Conservation (phyloP, 495 filamentous ascomycete species). For the Aspergillus coremiiformis region DNA sequence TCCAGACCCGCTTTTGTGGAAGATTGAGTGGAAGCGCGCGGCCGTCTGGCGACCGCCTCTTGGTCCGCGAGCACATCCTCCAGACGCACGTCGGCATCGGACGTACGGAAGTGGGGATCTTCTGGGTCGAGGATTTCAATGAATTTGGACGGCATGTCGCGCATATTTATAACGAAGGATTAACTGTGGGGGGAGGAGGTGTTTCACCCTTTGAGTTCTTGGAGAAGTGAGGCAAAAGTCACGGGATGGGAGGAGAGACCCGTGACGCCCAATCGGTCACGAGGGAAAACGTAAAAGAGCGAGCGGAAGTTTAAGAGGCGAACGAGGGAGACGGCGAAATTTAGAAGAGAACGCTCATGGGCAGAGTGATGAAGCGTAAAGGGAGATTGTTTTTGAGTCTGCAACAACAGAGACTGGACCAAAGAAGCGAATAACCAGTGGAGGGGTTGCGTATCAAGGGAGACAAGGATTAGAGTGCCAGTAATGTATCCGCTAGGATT, state of each 20-base stretch:
- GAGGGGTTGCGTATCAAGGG: neutral
- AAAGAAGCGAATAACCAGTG: neutral
- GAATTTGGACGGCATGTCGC: conserved; percentile 39
- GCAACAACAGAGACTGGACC: neutral
- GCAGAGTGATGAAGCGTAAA: neutral
- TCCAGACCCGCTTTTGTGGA: conserved; percentile 27
- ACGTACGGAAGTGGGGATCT: conserved; percentile 26
- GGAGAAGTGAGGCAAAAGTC: too few relatives aligned
- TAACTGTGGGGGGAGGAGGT: neutral
- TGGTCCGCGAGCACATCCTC: conserved; percentile 44
- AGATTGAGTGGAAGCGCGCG: conserved; percentile 36
- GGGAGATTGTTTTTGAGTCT: neutral
- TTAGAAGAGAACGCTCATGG: neutral
- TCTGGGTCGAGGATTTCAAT: conserved; percentile 42
- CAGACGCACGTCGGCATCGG: conserved; percentile 40
- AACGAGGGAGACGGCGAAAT: neutral
- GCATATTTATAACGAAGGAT: conserved; percentile 22
- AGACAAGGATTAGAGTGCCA: neutral
- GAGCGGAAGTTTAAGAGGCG: neutral
- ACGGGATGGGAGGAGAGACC: neutral
- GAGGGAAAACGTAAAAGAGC: neutral
- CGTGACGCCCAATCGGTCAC: neutral
- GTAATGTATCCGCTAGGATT: neutral
- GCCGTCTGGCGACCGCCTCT: conserved; percentile 35
- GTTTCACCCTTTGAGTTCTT: too few relatives aligned